Percentiles rank a stretch among this genome's conserved stretches.
phyloP scores from a whole-genome alignment of 2,329 filamentous ascomycete genomes.

The Graphilbum fragrans region DNA sequence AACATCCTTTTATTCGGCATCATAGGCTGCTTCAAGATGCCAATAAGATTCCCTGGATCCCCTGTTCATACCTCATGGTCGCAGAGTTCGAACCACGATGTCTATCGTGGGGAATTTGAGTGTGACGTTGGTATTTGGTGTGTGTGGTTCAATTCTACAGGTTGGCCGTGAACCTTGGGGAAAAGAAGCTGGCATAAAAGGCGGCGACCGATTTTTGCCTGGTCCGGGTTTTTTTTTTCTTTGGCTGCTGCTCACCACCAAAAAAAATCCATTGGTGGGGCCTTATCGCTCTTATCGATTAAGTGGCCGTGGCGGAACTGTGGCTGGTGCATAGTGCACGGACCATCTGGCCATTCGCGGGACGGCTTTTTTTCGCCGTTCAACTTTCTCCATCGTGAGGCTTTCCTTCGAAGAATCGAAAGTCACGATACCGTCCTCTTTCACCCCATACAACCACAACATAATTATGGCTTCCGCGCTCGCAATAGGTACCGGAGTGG shows the following conservation, averaged over 20 bases:
- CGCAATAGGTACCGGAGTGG: slow-evolving; percentile 47
- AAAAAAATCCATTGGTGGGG: slow-evolving; percentile 10
- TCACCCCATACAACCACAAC: not conserved
- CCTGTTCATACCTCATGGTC: slow-evolving; percentile 6
- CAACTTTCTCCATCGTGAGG: too few relatives aligned
- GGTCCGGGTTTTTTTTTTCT: slow-evolving; percentile 5
- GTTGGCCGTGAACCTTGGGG: too few relatives aligned
- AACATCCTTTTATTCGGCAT: not conserved
- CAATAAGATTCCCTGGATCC: not conserved
- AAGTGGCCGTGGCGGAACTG: not conserved
- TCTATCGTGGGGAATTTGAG: too few relatives aligned
- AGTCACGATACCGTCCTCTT: too few relatives aligned
- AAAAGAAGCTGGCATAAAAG: slow-evolving; percentile 4
- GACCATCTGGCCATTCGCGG: not conserved
- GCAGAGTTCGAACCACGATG: not conserved
- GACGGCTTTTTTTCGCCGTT: not conserved
- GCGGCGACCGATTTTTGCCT: slow-evolving; percentile 4
- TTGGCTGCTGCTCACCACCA: not conserved
- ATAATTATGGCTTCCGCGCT: slow-evolving; percentile 44
- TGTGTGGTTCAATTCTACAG: too few relatives aligned
- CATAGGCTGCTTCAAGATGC: too few relatives aligned
- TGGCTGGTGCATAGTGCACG: slow-evolving; percentile 1
- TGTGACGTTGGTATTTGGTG: too few relatives aligned
- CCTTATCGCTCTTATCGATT: slow-evolving; percentile 11
- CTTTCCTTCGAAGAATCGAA: not conserved